phyloP scores from a whole-genome alignment of 2,329 filamentous ascomycete species.

The Dactylellina leptospora region DNA sequence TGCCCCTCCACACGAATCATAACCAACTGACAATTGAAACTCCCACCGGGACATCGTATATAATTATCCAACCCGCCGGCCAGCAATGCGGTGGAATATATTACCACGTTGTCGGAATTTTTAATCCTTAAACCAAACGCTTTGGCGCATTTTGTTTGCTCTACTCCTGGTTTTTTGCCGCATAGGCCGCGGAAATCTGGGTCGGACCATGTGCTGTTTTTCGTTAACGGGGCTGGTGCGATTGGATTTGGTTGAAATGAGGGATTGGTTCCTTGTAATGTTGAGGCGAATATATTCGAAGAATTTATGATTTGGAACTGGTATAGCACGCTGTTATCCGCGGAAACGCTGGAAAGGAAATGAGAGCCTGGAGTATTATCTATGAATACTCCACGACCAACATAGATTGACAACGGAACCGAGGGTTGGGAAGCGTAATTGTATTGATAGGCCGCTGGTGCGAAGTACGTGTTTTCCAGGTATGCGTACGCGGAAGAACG shows the following conservation, averaged over 20 bases:
- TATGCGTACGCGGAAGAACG: background rate
- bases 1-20: conserved; percentile 25
- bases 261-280: conserved; percentile 13
- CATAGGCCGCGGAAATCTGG: conserved; percentile 19
- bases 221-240: conserved; percentile 7
- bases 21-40: conserved; percentile 23
- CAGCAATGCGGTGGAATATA: conserved; percentile 14
- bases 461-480: conserved; percentile 29
- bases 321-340: conserved; percentile 20
- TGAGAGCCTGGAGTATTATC: conserved; percentile 1
- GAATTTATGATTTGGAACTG: conserved; percentile 31
- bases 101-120: conserved; percentile 21
- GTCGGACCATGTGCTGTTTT: conserved; percentile 11
- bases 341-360: conserved; percentile 11
- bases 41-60: conserved; percentile 9
- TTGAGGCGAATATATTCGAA: conserved; percentile 17
- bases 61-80: conserved; percentile 16
- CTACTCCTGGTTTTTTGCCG: conserved; percentile 1
- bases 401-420: conserved; percentile 12
- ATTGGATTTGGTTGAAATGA: conserved; percentile 25
- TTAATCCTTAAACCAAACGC: conserved; percentile 25
- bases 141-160: conserved; percentile 23
- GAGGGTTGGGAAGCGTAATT: conserved; percentile 11
- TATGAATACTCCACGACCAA: conserved; percentile 23
- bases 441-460: conserved; percentile 19